Base-by-base conservation (phyloP, 768 basidiomycete species). In the Boletus insuetus region DNA sequence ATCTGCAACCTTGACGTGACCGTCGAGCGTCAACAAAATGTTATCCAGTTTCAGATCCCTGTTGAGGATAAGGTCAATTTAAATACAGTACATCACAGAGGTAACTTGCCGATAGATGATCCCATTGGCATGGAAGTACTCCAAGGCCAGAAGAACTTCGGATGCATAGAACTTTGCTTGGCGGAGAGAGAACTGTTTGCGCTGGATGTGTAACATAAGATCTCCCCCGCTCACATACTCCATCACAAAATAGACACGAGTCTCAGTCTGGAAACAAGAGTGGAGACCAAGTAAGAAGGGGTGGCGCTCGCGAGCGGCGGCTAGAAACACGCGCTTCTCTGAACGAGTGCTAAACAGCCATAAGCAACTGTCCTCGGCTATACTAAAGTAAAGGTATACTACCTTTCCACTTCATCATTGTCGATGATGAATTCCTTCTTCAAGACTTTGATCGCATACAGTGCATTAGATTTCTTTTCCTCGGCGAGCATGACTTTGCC, bases 371-470 rank as follows among this genome's bases (percentile, higher is more conserved):
- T 14, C 26, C 38, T 49, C 24, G 48, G n/a, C 46, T 14, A 48
- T 47, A 37, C 53, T 32, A 39, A 31, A 22, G 22, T 13, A 42
- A 52, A 17, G 32, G 12, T 38, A 46, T 55, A 80, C 53, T 62
- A 96, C 96, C 94, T 97, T 75, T 98, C 97, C 4, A 99, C 94
- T 78, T 98, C 97, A 72, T 99, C 97, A 58, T 99, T 98, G 71
- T 99, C 97, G 64, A 99, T 98, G 71, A 99, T 98, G 69, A 99
- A 98, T 74, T 98, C 97, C 70, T 99, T 99, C 82, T 99, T 99
- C 70, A 99, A 70, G n/a, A 99, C 97, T 74, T 99, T 99, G 79
- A 99, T 98, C n/a, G 97, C 97, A 69, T 90, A 98, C 53, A 98
- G 73, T 48, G 82, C 84, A 63, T 84, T 91, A 48, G 85, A 82